These are phyloP conservation scores for Phytopythium mirpurense DNA, from an alignment of 352 stramenopile species.

Conservation along the genomic window DNA sequence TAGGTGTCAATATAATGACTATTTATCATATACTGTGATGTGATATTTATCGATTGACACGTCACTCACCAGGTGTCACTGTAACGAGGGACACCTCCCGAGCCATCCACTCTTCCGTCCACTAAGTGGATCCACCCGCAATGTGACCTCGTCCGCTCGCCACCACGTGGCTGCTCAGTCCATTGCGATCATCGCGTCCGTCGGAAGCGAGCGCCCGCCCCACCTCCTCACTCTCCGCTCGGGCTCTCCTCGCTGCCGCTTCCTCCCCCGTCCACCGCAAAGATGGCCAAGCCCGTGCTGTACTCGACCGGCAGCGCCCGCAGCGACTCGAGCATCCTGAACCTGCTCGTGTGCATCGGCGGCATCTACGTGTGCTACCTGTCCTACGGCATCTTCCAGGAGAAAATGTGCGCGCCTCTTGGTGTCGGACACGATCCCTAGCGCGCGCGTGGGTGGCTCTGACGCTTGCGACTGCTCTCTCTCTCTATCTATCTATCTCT, in stretches of 20 bases:
- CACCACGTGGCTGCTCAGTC: conserved; percentile 4
- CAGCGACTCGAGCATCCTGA: conserved; percentile 58
- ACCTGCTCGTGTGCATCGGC: conserved; percentile 80
- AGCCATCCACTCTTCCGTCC: conserved; percentile 1
- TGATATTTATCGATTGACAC: neutral
- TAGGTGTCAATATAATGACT: neutral
- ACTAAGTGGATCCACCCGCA: conserved; percentile 1
- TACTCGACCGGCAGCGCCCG: conserved; percentile 29
- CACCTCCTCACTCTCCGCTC: neutral
- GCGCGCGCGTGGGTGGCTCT: no score
- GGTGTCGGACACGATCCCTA: no score
- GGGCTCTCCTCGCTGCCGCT: neutral
- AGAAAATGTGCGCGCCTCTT: conserved; percentile 64
- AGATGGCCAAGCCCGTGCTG: conserved; percentile 39
- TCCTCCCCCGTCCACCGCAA: neutral
- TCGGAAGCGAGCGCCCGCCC: neutral
- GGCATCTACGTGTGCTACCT: conserved; percentile 93
- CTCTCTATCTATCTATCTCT: no score
- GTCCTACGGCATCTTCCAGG: conserved; percentile 91
- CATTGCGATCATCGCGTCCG: conserved; percentile 1
- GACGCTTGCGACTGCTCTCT: no score
- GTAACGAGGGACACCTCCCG: neutral
- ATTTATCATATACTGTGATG: neutral
- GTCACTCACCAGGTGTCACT: neutral
- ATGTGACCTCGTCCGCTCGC: neutral